Percentiles rank a stretch among this genome's conserved stretches.
Conservation (phyloP, 129 eudicot genomes). For the Arctium lappa region DNA sequence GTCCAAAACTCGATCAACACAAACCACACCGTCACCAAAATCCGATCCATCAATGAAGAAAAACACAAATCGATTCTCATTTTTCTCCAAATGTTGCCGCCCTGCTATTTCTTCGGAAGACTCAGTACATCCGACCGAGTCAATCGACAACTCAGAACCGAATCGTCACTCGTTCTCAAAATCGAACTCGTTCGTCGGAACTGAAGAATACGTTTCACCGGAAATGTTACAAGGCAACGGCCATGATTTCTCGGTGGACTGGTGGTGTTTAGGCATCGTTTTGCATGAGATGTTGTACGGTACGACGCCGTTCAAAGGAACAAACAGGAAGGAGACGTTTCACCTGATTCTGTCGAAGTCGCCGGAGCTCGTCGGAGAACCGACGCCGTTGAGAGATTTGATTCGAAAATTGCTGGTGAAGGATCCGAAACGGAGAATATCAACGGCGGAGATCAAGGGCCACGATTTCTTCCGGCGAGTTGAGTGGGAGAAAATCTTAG, state of each 20-base stretch:
- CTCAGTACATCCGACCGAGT: constrained; percentile 35
- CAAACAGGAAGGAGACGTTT: constrained; percentile 70
- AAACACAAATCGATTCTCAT: constrained; percentile 14
- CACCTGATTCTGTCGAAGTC: constrained; percentile 44
- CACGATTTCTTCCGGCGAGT: constrained; percentile 67
- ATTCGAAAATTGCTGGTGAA: constrained; percentile 70
- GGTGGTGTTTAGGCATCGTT: constrained; percentile 86
- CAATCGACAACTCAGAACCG: constrained; percentile 16
- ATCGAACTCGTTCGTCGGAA: constrained; percentile 93
- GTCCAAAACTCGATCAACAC: constrained; percentile 18
- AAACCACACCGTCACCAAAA: neutral
- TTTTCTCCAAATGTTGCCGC: constrained; percentile 18
- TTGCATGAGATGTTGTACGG: constrained; percentile 88
- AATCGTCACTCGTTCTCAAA: constrained; percentile 38
- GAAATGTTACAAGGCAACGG: constrained; percentile 68
- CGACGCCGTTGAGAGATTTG: constrained; percentile 80
- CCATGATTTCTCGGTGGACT: constrained; percentile 76
- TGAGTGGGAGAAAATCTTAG: constrained; percentile 59
- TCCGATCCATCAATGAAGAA: constrained; percentile 19
- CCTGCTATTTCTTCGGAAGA: constrained; percentile 45
- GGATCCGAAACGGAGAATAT: constrained; percentile 69
- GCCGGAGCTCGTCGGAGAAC: constrained; percentile 66
- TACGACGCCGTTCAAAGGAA: constrained; percentile 72
- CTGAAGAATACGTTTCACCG: constrained; percentile 93
- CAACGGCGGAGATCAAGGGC: constrained; percentile 54